Conservation (phyloP, 805 yeast species). For the Candida koratica region DNA sequence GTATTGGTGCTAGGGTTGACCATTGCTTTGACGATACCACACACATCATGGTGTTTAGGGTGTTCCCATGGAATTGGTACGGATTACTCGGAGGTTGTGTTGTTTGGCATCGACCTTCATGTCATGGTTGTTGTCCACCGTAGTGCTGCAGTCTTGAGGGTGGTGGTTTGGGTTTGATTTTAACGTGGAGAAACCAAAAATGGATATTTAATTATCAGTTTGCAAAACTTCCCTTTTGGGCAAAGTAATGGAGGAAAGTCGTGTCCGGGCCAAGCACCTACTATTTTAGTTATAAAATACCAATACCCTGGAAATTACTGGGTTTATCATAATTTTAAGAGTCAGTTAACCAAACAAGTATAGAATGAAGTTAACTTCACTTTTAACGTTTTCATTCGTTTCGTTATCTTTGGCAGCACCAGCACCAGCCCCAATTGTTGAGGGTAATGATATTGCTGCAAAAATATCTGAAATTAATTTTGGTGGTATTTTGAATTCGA, state of each 20-base stretch:
- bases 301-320: slow-evolving; percentile 1
- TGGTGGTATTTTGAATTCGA: slow-evolving; percentile 10
- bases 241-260: slow-evolving; percentile 6
- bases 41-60: no score
- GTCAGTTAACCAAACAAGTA: neutral
- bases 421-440: slow-evolving; percentile 7
- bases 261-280: neutral
- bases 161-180: no score
- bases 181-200: slow-evolving; percentile 7
- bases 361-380: slow-evolving; percentile 11
- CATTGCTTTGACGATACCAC: no score
- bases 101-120: no score
- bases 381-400: slow-evolving; percentile 15
- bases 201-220: slow-evolving; percentile 8
- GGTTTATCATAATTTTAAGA: slow-evolving; percentile 1
- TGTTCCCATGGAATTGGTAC: no score
- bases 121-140: no score
- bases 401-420: slow-evolving; percentile 15
- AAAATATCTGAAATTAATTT: slow-evolving; percentile 5
- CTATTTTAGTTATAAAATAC: neutral
- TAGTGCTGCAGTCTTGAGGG: no score
- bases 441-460: slow-evolving; percentile 2
- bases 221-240: slow-evolving; percentile 11
- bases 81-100: no score
- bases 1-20: no score